Conservation (phyloP, 169 alveolate genomes). For the Plasmodium vivax region DNA sequence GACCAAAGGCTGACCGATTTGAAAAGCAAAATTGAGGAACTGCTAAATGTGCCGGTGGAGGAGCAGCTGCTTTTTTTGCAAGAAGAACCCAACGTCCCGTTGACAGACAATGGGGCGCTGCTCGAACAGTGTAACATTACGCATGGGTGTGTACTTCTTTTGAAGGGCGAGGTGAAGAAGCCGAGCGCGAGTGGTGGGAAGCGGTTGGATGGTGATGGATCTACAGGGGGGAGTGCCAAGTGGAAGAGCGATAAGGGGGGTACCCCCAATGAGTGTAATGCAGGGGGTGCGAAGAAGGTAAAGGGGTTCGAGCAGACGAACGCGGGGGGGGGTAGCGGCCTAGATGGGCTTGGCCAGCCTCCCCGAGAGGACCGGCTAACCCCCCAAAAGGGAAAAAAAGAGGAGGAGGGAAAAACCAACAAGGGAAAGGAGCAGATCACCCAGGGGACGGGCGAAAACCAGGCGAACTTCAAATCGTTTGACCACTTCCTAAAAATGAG, state of each 20-base stretch:
- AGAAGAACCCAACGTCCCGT: neutral
- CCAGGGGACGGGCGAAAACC: neutral
- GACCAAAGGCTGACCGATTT: constrained; percentile 7
- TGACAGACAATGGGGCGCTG: neutral
- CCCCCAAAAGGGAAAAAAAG: neutral
- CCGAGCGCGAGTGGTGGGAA: neutral
- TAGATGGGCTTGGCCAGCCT: neutral
- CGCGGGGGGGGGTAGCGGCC: neutral
- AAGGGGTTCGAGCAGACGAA: neutral
- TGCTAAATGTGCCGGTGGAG: constrained; percentile 38
- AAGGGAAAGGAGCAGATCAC: neutral
- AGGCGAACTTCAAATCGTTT: constrained; percentile 86
- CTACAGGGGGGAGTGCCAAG: neutral
- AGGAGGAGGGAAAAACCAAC: neutral
- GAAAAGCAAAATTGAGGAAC: constrained; percentile 44
- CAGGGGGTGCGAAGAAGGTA: neutral
- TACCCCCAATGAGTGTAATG: neutral
- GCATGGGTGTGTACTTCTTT: constrained; percentile 18
- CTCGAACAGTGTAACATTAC: neutral
- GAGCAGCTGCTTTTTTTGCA: constrained; percentile 14
- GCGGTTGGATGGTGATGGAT: neutral
- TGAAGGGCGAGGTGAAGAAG: constrained; percentile 41
- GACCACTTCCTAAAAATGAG: constrained; percentile 86
- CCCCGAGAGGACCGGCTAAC: neutral
- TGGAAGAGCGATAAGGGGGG: neutral